Percentiles rank a stretch among this genome's conserved stretches.
phyloP scores from a whole-genome alignment of 2,329 filamentous ascomycete species.

The Furcasterigmium furcatum region DNA sequence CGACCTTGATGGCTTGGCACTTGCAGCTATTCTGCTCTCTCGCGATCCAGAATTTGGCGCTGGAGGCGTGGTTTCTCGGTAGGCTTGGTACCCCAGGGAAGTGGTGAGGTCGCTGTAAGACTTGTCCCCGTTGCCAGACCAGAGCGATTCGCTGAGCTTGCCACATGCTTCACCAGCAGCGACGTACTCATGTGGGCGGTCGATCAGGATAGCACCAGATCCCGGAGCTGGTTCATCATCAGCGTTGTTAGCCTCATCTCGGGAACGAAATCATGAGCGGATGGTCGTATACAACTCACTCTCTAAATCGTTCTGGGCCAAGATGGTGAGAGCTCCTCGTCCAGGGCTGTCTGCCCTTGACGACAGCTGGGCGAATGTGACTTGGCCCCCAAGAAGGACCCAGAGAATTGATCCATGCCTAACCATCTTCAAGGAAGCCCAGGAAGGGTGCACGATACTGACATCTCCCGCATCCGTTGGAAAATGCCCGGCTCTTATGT shows the following conservation, averaged over 20 bases:
- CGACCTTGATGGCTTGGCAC: not conserved
- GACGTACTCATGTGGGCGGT: not conserved
- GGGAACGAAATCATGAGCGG: too few species aligned
- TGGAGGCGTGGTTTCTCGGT: not conserved
- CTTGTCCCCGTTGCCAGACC: not conserved
- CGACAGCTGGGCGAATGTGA: too few species aligned
- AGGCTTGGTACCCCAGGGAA: not conserved
- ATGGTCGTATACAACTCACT: not conserved
- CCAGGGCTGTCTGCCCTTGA: too few species aligned
- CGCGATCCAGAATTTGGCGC: not conserved
- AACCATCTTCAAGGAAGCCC: too few species aligned
- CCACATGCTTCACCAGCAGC: not conserved
- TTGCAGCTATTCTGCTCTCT: not conserved
- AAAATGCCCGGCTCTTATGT: too few species aligned
- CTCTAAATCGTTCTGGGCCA: not conserved
- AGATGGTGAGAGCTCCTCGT: not conserved
- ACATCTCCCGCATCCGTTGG: too few species aligned
- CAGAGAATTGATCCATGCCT: too few species aligned
- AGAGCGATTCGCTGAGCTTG: not conserved
- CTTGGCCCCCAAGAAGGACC: too few species aligned
- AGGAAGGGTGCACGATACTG: too few species aligned
- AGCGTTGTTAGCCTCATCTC: not conserved
- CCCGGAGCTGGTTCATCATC: not conserved
- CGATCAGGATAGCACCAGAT: conserved; percentile 1
- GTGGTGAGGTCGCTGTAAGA: not conserved